phyloP scores from a whole-genome alignment of 768 basidiomycete species.

The Chalciporus sphaerocephalus region DNA sequence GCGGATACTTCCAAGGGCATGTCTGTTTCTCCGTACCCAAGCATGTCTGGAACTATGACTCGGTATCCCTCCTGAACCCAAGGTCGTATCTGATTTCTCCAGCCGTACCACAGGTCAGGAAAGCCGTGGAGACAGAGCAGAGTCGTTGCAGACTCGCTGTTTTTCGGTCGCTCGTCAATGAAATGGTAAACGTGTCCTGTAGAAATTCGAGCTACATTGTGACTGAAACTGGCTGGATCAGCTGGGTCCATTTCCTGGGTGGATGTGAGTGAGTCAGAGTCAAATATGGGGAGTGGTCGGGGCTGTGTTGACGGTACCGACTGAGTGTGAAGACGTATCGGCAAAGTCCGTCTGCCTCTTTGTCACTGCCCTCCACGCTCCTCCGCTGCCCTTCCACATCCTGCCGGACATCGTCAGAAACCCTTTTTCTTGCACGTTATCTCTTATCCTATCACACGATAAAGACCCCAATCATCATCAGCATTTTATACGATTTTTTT shows the following conservation, averaged over 20 bases:
- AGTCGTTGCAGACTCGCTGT: constrained; percentile 39
- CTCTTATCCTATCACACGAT: constrained; percentile 18
- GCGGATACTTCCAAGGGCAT: constrained; percentile 51
- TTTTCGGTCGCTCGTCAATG: constrained; percentile 58
- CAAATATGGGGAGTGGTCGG: not conserved
- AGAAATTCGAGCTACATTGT: constrained; percentile 45
- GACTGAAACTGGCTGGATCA: constrained; percentile 42
- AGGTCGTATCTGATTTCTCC: constrained; percentile 68
- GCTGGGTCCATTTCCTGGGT: constrained; percentile 11
- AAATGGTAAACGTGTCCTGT: constrained; percentile 68
- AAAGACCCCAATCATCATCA: not conserved
- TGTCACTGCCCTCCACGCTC: constrained; percentile 27
- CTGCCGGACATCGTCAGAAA: constrained; percentile 8
- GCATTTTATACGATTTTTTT: constrained; percentile 19
- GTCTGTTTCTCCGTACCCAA: constrained; percentile 63
- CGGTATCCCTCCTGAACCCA: constrained; percentile 62
- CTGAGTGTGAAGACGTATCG: constrained; percentile 16
- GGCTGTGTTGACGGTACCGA: constrained; percentile 27
- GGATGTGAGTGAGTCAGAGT: constrained; percentile 9
- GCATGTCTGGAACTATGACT: constrained; percentile 48
- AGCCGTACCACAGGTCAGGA: constrained; percentile 71
- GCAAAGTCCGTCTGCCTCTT: constrained; percentile 28
- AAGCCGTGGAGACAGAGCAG: constrained; percentile 79
- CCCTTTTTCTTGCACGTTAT: not conserved
- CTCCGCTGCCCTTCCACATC: constrained; percentile 12